Evolutionary conservation across 2,329 filamentous ascomycete genomes (phyloP).

Genomic region (Pseudogymnoascus sp.): DNA sequence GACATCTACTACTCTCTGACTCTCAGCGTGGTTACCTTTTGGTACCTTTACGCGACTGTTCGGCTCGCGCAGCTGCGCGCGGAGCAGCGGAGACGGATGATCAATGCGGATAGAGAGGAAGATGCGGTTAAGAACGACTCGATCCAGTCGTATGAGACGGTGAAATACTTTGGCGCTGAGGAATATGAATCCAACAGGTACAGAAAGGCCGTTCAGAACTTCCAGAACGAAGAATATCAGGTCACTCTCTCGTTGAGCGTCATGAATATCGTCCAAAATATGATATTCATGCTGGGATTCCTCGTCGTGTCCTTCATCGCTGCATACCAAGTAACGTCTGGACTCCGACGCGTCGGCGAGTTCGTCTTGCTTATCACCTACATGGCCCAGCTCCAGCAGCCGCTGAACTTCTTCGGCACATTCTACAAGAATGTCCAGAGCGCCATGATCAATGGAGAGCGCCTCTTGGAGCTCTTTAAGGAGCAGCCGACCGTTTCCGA

Average conservation of each 20-base stretch:
- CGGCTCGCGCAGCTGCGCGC: slow-evolving; percentile 91
- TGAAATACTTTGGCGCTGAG: slow-evolving; percentile 86
- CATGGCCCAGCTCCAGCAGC: slow-evolving; percentile 70
- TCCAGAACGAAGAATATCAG: slow-evolving; percentile 66
- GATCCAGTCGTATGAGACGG: slow-evolving; percentile 95
- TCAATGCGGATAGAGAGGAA: slow-evolving; percentile 88
- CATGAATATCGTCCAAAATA: slow-evolving; percentile 74
- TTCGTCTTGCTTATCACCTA: slow-evolving; percentile 70
- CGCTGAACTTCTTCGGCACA: slow-evolving; percentile 81
- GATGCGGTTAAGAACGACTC: slow-evolving; percentile 98
- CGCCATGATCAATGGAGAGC: slow-evolving; percentile 94
- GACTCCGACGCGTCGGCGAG: slow-evolving; percentile 56
- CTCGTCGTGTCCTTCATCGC: slow-evolving; percentile 64
- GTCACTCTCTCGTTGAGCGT: slow-evolving; percentile 68
- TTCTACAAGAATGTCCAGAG: slow-evolving; percentile 96
- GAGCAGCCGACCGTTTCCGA: slow-evolving; percentile 90
- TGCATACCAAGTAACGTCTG: slow-evolving; percentile 66
- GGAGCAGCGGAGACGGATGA: slow-evolving; percentile 86
- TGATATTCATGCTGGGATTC: slow-evolving; percentile 71
- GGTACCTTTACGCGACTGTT: slow-evolving; percentile 93
- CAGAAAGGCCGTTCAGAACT: slow-evolving; percentile 58
- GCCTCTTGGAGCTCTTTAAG: slow-evolving; percentile 91
- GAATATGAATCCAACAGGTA: slow-evolving; percentile 70
- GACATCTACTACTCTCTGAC: slow-evolving; percentile 87
- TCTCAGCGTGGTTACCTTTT: slow-evolving; percentile 83